Evolutionary conservation across 306 rosid genomes (phyloP).

Genomic region (Alnus glutinosa): DNA sequence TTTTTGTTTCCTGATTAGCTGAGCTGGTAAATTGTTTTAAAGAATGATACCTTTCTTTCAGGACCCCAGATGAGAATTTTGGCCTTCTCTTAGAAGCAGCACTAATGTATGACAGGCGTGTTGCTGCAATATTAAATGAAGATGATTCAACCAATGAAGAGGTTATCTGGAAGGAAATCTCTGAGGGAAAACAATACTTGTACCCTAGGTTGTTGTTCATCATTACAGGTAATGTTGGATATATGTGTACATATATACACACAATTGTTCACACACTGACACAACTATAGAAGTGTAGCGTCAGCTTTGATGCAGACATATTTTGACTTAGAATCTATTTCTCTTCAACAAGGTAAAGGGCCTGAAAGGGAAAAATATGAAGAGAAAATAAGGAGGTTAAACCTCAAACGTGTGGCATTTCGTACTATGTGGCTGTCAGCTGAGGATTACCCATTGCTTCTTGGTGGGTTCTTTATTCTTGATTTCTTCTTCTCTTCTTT

Average conservation of each 20-base stretch:
- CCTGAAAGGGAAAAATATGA: conserved; percentile 86
- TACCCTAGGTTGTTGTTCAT: conserved; percentile 87
- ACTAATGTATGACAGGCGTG: conserved; percentile 95
- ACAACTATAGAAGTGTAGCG: background rate
- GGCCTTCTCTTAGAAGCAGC: conserved; percentile 95
- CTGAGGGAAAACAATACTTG: conserved; percentile 56
- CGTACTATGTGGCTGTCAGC: conserved; percentile 97
- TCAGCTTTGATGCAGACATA: conserved; percentile 4
- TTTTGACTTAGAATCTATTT: conserved; percentile 17
- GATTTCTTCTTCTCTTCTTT: conserved; percentile 1
- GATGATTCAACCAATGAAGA: conserved; percentile 80
- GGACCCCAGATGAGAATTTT: conserved; percentile 98
- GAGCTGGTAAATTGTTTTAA: conserved; percentile 18
- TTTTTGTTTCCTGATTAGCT: conserved; percentile 12
- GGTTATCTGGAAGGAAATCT: conserved; percentile 71
- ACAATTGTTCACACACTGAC: background rate
- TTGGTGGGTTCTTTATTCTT: conserved; percentile 54
- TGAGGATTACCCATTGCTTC: conserved; percentile 89
- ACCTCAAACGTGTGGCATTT: conserved; percentile 89
- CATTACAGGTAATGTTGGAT: conserved; percentile 60
- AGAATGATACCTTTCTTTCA: conserved; percentile 30
- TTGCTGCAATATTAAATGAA: conserved; percentile 83
- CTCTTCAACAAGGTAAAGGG: conserved; percentile 72
- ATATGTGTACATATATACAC: background rate
- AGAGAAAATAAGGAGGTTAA: conserved; percentile 70